phyloP scores from a whole-genome alignment of 169 alveolate species.

The Perkinsus marinus region DNA sequence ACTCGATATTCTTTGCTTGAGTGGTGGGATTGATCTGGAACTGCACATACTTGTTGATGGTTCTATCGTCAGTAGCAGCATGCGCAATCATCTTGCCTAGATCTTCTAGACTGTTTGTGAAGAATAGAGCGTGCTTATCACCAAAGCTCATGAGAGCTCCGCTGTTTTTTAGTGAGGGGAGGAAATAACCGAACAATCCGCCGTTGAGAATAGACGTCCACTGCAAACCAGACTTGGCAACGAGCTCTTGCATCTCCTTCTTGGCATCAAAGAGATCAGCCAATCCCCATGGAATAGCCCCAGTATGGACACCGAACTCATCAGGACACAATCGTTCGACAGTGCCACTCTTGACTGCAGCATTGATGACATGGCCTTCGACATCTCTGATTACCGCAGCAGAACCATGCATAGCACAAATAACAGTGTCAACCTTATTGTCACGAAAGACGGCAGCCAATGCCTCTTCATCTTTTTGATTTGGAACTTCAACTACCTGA shows the following conservation, averaged over 20 bases:
- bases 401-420: neutral
- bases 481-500: no score
- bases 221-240: neutral
- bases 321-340: neutral
- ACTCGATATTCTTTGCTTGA: neutral
- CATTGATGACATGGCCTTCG: neutral
- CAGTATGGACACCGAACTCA: neutral
- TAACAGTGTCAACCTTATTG: neutral
- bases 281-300: neutral
- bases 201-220: neutral
- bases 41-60: neutral
- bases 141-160: neutral
- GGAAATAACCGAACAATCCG: neutral
- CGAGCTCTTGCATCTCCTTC: neutral
- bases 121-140: neutral
- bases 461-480: neutral
- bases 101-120: neutral
- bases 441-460: neutral
- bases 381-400: neutral
- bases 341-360: neutral
- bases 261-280: neutral
- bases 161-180: neutral
- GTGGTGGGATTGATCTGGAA: neutral
- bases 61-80: neutral
- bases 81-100: neutral